A percentile compares a stretch with the other conserved stretches of the same genome.
phyloP scores from a whole-genome alignment of 768 basidiomycete genomes.

The Pulveroboletus sp. region DNA sequence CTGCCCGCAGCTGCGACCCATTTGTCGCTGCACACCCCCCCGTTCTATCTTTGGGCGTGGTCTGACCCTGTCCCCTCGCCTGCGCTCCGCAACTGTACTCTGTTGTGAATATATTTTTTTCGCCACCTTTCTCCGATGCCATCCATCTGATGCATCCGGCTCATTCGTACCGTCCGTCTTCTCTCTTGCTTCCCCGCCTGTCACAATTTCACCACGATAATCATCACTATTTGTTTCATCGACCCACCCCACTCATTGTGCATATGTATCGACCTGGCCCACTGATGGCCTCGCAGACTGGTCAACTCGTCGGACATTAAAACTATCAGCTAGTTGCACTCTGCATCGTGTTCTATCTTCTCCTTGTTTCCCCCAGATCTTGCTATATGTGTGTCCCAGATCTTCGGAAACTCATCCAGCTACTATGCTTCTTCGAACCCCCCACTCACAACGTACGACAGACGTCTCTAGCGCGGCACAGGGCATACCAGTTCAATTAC shows the following conservation, averaged over 20 bases:
- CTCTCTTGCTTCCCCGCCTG: slow-evolving; percentile 9
- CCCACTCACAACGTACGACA: slow-evolving; percentile 5
- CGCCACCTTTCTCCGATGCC: background rate
- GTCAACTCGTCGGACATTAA: slow-evolving; percentile 24
- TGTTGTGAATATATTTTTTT: background rate
- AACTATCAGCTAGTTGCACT: slow-evolving; percentile 6
- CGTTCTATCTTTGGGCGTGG: slow-evolving; percentile 3
- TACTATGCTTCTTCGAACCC: slow-evolving; percentile 10
- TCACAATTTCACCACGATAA: background rate
- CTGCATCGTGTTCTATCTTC: slow-evolving; percentile 11
- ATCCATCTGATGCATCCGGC: no score
- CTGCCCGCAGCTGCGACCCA: background rate
- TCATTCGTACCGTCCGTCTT: slow-evolving; percentile 3
- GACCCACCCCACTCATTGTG: background rate
- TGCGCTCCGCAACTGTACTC: background rate
- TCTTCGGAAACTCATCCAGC: slow-evolving; percentile 10
- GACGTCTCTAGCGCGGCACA: slow-evolving; percentile 18
- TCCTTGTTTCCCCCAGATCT: slow-evolving; percentile 5
- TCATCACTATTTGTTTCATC: background rate
- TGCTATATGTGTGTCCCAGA: slow-evolving; percentile 13
- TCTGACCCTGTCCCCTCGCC: no score
- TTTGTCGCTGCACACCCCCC: slow-evolving; percentile 2
- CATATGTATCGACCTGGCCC: background rate
- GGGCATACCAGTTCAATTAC: slow-evolving; percentile 14
- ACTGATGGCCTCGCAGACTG: background rate